Evolutionary conservation across 257 asterid species (phyloP).

Genomic region (Rhazya stricta): DNA sequence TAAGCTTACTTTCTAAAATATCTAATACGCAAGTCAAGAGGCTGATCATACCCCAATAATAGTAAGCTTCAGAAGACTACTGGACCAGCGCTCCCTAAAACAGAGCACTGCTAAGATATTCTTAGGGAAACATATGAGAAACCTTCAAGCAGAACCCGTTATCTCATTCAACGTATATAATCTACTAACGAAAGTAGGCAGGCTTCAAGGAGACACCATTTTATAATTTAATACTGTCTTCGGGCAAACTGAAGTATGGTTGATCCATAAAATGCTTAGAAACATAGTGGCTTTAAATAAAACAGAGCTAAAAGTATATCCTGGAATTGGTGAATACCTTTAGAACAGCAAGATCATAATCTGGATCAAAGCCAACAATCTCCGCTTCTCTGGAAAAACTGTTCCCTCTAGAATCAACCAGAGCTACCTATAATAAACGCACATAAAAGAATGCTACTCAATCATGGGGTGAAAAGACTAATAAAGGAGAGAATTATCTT

Average conservation of each 20-base stretch:
- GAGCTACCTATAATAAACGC: conserved; percentile 44
- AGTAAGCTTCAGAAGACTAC: not conserved
- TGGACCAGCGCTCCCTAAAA: not conserved
- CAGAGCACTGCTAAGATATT: not conserved
- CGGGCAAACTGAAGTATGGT: not conserved
- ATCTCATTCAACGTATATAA: not conserved
- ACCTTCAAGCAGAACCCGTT: too few relatives aligned
- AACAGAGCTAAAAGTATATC: not conserved
- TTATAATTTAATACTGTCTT: not conserved
- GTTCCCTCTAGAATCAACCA: conserved; percentile 63
- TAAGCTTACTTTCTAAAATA: not conserved
- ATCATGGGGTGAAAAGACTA: not conserved
- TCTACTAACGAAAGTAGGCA: not conserved
- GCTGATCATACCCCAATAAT: not conserved
- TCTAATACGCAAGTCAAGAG: not conserved
- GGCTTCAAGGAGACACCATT: not conserved
- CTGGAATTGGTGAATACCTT: conserved; percentile 40
- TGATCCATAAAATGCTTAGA: not conserved
- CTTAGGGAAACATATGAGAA: not conserved
- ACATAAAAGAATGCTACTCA: not conserved
- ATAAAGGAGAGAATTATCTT: not conserved
- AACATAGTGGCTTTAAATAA: not conserved
- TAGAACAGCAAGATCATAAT: conserved; percentile 72
- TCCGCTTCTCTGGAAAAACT: conserved; percentile 50
- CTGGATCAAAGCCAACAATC: conserved; percentile 74